Base-by-base conservation (phyloP, 106 monocot genomes). In the Acorus calamus region DNA sequence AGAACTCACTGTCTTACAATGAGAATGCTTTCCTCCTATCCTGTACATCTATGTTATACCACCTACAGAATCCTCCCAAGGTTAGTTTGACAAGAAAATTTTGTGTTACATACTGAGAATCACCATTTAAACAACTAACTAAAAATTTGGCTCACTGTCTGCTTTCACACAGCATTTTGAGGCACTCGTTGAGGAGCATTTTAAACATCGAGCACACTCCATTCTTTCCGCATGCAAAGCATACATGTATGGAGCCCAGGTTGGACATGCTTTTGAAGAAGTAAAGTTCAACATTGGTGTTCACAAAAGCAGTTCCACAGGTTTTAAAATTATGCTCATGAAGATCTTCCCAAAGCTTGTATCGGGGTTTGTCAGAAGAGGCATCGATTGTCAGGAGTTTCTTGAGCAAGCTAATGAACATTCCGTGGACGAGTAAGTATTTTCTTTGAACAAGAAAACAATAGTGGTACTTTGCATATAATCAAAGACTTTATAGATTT, bases 21-120 rank as follows among this genome's bases (percentile, higher is more conserved):
- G 89, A 89, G 66, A 84, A 85, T 57, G 84, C 84, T 5, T 85
- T 82, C 69, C 66, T 89, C 48, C 76, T 84, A 43, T 79, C 84
- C 2, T 81, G 84, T 76, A 84, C 81, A 43, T 79, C 84, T 10
- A 89, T 85, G 77, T 57, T 82, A 13, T 85, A 82, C 45, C 10
- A 74, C 50, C 50, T 84, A 12, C 72, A 50, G 6, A 84, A 79
- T 14, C 84, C 89, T 51, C 89, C 89, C 2, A 89, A 89, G 89
- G 89, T 89, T 79, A 57, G 0, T 28, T 11, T 28, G 28, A 28
- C 28, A 28, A 28, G 28, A 28, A 28, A 28, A 28, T 28, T 28
- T 28, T 28, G 28, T 28, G 1, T 28, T 28, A 28, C 28, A 28
- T 28, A 28, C 0, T 28, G 28, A 28, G 28, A 28, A 28, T 28